Evolutionary conservation across 2,329 filamentous ascomycete species (phyloP), one percentile per base, ranked within the genome.

Genomic region (Colletotrichum destructivum): DNA sequence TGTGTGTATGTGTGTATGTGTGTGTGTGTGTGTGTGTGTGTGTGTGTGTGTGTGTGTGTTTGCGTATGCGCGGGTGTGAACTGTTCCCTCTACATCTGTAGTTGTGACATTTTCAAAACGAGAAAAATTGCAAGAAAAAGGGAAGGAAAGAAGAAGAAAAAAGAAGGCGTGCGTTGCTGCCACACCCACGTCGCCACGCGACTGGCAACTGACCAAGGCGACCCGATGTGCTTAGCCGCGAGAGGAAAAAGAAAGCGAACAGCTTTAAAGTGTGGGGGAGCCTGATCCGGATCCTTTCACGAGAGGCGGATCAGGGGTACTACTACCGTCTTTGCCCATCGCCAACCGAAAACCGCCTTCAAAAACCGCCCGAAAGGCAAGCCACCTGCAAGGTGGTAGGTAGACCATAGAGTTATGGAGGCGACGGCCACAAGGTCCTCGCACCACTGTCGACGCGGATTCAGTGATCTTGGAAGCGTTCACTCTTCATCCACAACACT

Each of bases 231-330:
- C 65, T 69, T 63, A 64, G 66, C 21, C 40, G 46, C 46, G 23
- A 64, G 52, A 63, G 47, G 31, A 69, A 68, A 69, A 63, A 69
- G 65, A 69, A 69, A 72, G 60, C 46, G 54, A 69, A 38, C 26
- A 60, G 46, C 44, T 61, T 69, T 55, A 47, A 59, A 57, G 38
- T 54, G 59, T 71, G 69, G 59, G 42, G 68, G 35, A 38, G 35
- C 35, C 35, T 38, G 35, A 57, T 16, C 5, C 21, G 9, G 42
- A 49, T 67, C 40, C 57, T 31, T 56, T 35, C 18, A 38, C 26
- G 21, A 38, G 16, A 46, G 52, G 56, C 60, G 18, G 57, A 69
- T 60, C 52, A 59, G 51, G 65, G 57, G 68, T 38, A 59, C 35
- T 38, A 38, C 35, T 38, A 38, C 26, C 54, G 49, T 23, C 38